Percentiles rank a stretch among this genome's conserved stretches.
These are phyloP conservation scores for Cladosporium sp. DNA, from an alignment of 2,329 filamentous ascomycete species.

Conservation along the genomic window DNA sequence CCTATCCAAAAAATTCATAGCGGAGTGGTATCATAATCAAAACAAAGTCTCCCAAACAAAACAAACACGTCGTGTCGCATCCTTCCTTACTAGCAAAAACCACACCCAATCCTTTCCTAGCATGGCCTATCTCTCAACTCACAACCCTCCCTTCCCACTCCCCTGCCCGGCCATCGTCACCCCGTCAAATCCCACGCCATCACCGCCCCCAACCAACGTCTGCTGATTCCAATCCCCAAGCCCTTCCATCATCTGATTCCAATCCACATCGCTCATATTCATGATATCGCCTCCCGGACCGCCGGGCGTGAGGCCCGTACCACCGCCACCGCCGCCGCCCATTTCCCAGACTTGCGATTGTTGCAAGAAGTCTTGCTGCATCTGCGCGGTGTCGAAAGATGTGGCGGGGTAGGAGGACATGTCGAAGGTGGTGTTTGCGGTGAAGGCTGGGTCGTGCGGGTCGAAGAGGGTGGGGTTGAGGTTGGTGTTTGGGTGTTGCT, in stretches of 20 bases:
- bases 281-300: conserved; percentile 27
- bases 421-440: conserved; percentile 24
- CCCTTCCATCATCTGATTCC: conserved; percentile 32
- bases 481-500: background rate
- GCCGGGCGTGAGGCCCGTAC: conserved; percentile 25
- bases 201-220: background rate
- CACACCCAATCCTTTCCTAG: too few relatives aligned
- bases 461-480: conserved; percentile 22
- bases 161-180: background rate
- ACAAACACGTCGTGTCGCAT: background rate
- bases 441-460: conserved; percentile 20
- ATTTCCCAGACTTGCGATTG: conserved; percentile 25
- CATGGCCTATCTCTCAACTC: too few relatives aligned
- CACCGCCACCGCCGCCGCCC: conserved; percentile 20
- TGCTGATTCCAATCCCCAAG: conserved; percentile 20
- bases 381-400: conserved; percentile 18
- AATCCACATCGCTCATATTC: conserved; percentile 35
- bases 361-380: background rate
- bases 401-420: conserved; percentile 23
- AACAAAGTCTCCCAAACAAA: background rate
- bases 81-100: background rate
- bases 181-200: background rate
- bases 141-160: background rate
- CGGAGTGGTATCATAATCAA: conserved; percentile 7
- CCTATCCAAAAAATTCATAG: background rate